Base-by-base conservation (phyloP, 2,329 filamentous ascomycete genomes). In the Neofusicoccum sp. region DNA sequence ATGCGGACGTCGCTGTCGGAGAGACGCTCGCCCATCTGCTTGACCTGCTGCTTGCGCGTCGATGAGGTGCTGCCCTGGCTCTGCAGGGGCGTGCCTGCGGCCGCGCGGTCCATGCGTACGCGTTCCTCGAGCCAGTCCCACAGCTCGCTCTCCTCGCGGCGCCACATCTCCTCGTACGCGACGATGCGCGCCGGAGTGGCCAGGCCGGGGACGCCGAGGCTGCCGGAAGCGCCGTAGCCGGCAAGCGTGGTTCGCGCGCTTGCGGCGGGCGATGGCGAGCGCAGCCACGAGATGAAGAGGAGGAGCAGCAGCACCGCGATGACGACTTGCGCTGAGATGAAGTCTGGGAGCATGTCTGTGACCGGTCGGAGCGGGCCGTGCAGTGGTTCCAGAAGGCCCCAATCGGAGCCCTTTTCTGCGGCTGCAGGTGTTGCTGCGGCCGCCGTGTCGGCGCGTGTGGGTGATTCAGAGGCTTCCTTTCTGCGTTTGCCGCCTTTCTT, bases 71-170 rank as follows among this genome's bases (percentile, higher is more conserved):
- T 48, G 41, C 48, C 9, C 29, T 50, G 52, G n/a, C 52, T 36
- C 16, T 41, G 44, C 37, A 63, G 29, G 28, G 49, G 52, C 29
- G 31, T 56, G 9, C 45, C 47, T n/a, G 37, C 37, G 36, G 75
- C 70, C 52, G 80, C 72, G 3, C 81, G 80, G 62, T 92, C 89
- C 73, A 95, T 80, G 2, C 92, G 90, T 1, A 92, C 88, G 16
- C 93, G 85, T 70, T 96, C 91, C 75, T 97, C 93, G 4, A 97
- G 80, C 93, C 93, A 97, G 64, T 91, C 89, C 93, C 93, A 97
- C 8, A 97, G 80, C 70, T 95, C 92, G 67, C 86, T 92, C 74
- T 97, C 93, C 75, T 97, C 92, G 44, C 87, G 83, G 39, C 87
- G 84, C 93, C 94, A 99, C 72, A 98, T 90, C 77, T 97, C 91